Conservation (phyloP, 352 stramenopile species). For the Phytophthora constricta region DNA sequence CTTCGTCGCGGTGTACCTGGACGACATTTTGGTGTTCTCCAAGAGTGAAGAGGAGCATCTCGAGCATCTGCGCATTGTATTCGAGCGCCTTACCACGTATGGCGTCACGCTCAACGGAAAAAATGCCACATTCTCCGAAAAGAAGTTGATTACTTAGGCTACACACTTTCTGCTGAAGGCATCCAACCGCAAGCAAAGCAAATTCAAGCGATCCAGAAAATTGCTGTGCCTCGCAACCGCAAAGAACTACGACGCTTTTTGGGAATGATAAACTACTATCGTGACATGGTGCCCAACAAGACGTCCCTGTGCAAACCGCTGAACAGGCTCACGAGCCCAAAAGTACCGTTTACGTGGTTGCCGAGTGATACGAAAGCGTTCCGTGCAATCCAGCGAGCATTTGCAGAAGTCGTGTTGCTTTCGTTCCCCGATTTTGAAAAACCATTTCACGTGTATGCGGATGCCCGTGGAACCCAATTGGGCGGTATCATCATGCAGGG, state of each 20-base stretch:
- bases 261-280: background rate
- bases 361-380: background rate
- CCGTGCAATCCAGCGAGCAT: background rate
- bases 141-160: too few species aligned
- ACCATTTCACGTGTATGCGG: background rate
- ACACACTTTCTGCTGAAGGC: too few species aligned
- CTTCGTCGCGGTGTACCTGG: slow-evolving; percentile 10
- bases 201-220: too few species aligned
- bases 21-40: slow-evolving; percentile 8
- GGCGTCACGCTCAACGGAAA: slow-evolving; percentile 2
- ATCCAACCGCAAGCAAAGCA: too few species aligned
- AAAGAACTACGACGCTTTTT: background rate
- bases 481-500: background rate
- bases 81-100: background rate
- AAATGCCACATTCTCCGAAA: slow-evolving; percentile 6
- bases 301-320: background rate
- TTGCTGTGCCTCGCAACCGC: too few species aligned
- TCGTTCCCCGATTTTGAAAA: background rate
- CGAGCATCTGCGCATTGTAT: slow-evolving; percentile 5
- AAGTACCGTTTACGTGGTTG: background rate
- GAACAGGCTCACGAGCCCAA: background rate
- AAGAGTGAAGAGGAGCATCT: background rate
- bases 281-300: background rate
- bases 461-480: background rate
- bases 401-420: background rate